These are phyloP conservation scores for Apiotrichum siamense DNA, from an alignment of 1,284 basidiomycete genomes.

Conservation along the genomic window DNA sequence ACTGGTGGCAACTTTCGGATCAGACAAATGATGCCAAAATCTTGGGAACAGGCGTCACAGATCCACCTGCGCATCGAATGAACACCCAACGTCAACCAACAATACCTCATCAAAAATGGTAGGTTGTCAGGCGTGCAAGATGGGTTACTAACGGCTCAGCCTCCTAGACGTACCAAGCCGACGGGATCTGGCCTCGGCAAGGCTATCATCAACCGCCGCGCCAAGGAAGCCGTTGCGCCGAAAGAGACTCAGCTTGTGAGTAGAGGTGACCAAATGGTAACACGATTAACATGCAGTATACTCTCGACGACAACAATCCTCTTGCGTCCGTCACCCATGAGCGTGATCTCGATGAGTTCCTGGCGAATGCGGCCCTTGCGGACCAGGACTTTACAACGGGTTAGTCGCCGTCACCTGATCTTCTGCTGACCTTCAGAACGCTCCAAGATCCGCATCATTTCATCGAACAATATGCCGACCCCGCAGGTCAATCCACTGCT, in stretches of 20 bases:
- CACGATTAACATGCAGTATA: conserved; percentile 56
- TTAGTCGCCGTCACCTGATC: conserved; percentile 40
- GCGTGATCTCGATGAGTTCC: conserved; percentile 89
- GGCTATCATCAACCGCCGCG: conserved; percentile 82
- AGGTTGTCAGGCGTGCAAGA: too few species aligned
- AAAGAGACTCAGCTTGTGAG: conserved; percentile 69
- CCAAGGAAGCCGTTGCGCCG: conserved; percentile 68
- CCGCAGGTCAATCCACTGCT: conserved; percentile 74
- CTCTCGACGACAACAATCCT: conserved; percentile 66
- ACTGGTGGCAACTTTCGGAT: background rate
- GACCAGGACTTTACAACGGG: conserved; percentile 97
- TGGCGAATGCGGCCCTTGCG: conserved; percentile 90
- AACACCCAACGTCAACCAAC: background rate
- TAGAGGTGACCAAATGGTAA: conserved; percentile 4
- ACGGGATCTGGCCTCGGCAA: conserved; percentile 65
- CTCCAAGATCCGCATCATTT: conserved; percentile 85
- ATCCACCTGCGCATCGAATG: background rate
- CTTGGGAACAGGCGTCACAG: background rate
- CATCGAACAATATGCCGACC: conserved; percentile 53
- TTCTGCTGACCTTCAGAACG: conserved; percentile 58
- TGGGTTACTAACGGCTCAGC: background rate
- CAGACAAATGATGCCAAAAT: conserved; percentile 1
- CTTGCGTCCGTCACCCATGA: conserved; percentile 94
- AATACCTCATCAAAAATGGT: conserved; percentile 6
- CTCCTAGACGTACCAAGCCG: conserved; percentile 38